phyloP scores from a whole-genome alignment of 805 yeast species.

The Grigorovia yakushimaensis region DNA sequence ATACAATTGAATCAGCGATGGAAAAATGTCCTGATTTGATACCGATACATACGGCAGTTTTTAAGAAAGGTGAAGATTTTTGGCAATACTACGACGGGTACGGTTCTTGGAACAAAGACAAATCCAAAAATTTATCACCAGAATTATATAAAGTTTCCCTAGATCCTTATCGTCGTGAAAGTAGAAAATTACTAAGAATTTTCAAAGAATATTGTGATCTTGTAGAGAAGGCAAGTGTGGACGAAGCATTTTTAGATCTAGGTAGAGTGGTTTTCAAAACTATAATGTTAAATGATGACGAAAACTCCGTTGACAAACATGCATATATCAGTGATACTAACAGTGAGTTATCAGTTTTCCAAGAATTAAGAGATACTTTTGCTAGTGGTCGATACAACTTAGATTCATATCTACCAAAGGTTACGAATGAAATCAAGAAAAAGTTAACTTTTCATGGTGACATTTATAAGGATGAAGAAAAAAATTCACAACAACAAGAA shows the following conservation, averaged over 20 bases:
- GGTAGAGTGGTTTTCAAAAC: conserved; percentile 53
- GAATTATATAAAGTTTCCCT: conserved; percentile 70
- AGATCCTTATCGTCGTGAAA: conserved; percentile 85
- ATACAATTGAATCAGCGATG: conserved; percentile 54
- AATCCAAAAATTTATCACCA: conserved; percentile 48
- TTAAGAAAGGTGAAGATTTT: conserved; percentile 70
- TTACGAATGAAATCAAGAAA: conserved; percentile 13
- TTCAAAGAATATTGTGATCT: conserved; percentile 51
- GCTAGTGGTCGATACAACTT: conserved; percentile 17
- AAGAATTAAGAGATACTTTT: conserved; percentile 14
- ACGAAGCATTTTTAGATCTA: conserved; percentile 81
- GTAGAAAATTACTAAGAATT: conserved; percentile 64
- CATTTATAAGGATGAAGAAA: conserved; percentile 7
- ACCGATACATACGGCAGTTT: conserved; percentile 89
- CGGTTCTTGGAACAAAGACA: conserved; percentile 28
- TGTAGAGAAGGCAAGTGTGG: conserved; percentile 92
- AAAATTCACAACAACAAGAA: conserved; percentile 2
- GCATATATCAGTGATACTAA: background rate
- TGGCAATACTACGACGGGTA: conserved; percentile 60
- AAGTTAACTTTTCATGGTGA: conserved; percentile 15
- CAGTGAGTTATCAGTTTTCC: background rate
- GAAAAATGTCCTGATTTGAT: conserved; percentile 67
- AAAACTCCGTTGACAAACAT: background rate
- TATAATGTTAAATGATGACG: conserved; percentile 15
- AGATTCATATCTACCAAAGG: conserved; percentile 19